Evolutionary conservation across 208 protist genomes (phyloP).

Genomic region (Crithidia sp.): DNA sequence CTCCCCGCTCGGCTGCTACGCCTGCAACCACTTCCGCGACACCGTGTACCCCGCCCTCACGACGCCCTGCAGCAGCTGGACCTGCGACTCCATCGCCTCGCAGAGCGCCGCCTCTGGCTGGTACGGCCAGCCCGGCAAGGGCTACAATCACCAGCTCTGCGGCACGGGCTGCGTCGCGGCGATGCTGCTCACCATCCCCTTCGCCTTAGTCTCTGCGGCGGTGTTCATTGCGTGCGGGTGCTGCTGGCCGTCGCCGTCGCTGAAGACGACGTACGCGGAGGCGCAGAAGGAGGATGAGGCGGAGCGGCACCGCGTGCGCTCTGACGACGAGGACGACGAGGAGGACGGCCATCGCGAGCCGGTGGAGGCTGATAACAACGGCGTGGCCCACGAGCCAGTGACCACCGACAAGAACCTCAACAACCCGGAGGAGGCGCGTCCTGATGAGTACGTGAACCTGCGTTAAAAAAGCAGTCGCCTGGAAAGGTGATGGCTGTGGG

Average conservation of each 20-base stretch:
- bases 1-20: slow-evolving; percentile 41
- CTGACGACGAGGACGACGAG: slow-evolving; percentile 19
- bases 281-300: slow-evolving; percentile 23
- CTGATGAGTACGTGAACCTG: slow-evolving; percentile 24
- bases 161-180: slow-evolving; percentile 49
- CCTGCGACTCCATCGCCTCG: slow-evolving; percentile 32
- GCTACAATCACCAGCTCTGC: slow-evolving; percentile 59
- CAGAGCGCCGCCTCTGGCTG: slow-evolving; percentile 21
- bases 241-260: slow-evolving; percentile 59
- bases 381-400: slow-evolving; percentile 20
- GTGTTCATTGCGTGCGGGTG: slow-evolving; percentile 46
- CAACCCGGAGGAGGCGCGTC: slow-evolving; percentile 17
- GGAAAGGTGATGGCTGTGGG: not conserved
- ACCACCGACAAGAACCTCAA: not conserved
- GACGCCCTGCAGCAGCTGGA: slow-evolving; percentile 25
- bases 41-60: slow-evolving; percentile 16
- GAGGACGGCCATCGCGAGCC: not conserved
- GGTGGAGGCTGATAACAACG: not conserved
- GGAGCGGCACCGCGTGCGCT: slow-evolving; percentile 5
- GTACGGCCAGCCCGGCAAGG: slow-evolving; percentile 37
- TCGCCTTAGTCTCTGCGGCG: slow-evolving; percentile 31
- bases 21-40: slow-evolving; percentile 45
- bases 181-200: slow-evolving; percentile 49
- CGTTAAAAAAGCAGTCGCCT: slow-evolving; percentile 5
- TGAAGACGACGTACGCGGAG: slow-evolving; percentile 43